Base-by-base conservation (phyloP, 495 filamentous ascomycete genomes). In the Aspergillus panamensis region DNA sequence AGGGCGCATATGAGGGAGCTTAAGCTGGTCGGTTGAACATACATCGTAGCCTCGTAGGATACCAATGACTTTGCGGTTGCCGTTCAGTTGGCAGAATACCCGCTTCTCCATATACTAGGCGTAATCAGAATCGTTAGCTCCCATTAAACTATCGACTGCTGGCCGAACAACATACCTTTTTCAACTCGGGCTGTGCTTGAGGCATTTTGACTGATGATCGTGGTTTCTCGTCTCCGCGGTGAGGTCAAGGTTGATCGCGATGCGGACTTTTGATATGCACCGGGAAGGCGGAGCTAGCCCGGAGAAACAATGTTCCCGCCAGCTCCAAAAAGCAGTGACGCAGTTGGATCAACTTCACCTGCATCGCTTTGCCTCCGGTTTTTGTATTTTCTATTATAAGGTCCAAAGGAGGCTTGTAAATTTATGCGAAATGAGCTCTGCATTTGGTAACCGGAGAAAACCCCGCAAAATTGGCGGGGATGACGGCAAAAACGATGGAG, bases 161-260 rank as follows among this genome's bases (percentile, higher is more conserved):
- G 7, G 13, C 20, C 12, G 13, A 35, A 55, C 49, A 49, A 68
- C 76, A 45, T 71, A 93, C 94, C 85, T 97, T 97, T 77, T 98
- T 97, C 59, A 98, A 85, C 75, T 98, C 95, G 60, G 94, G 95
- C 77, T 97, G 93, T 71, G 94, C 91, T 89, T 93, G 93, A 76
- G 95, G 91, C 95, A 98, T 98, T 60, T 81, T 89, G 76, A 70
- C 61, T 60, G 62, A 59, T 53, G 51, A 53, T 56, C 64, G 32
- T 62, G 58, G 48, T 51, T 65, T 19, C 30, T 44, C 44, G 35
- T 56, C 42, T 42, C 50, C 40, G 40, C 45, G 53, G 10, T 59
- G 48, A 31, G 45, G 55, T 59, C 44, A 48, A 58, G 54, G 25
- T 40, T 50, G 21, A 47, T 65, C 47, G 61, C 56, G 60, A 44